Evolutionary conservation across 2,329 filamentous ascomycete species (phyloP), one percentile per base, ranked within the genome.

Genomic region (Pestalotiopsis sp.): DNA sequence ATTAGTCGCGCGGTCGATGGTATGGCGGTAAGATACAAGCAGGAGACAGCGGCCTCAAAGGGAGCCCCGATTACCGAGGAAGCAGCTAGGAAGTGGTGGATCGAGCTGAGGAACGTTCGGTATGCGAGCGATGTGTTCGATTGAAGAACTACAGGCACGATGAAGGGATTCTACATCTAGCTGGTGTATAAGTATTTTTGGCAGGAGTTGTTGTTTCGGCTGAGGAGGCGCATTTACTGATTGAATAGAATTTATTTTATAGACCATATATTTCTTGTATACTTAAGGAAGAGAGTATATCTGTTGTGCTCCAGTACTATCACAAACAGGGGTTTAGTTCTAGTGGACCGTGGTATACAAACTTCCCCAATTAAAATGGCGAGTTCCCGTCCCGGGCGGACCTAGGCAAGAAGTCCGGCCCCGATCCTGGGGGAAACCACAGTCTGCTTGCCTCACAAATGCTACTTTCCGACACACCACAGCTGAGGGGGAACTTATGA

Each of bases 51-150:
- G 11, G 52, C 20, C 6, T 57, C 41, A 3, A 66, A 38, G n/a
- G 41, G 41, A 7, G 13, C 5, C 13, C 23, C 23, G 25, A n/a
- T 66, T 11, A 58, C 23, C 7, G 64, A 66, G 11, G 45, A 45
- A 23, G 64, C 52, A 20, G 64, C 64, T 2, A 36, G 31, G 27
- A 49, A 57, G 5, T 66, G 64, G 64, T 66, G 41, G 41, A 38
- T 7, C 23, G 31, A 56, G 25, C 7, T n/a, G 20, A 20, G 64
- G 6, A 66, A 66, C n/a, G 64, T 57, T 9, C 41, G 52, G 4
- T 66, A 57, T 57, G 52, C 52, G 12, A 39, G 36, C 31, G 64
- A 66, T 39, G 64, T 66, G 17, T 66, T 66, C 20, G 64, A 66
- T 57, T 66, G n/a, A 36, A 6, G 45, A 23, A 14, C 3, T n/a